Evolutionary conservation across 1,139 yeast species (phyloP).

Genomic region (Lizanozyma gosingica): DNA sequence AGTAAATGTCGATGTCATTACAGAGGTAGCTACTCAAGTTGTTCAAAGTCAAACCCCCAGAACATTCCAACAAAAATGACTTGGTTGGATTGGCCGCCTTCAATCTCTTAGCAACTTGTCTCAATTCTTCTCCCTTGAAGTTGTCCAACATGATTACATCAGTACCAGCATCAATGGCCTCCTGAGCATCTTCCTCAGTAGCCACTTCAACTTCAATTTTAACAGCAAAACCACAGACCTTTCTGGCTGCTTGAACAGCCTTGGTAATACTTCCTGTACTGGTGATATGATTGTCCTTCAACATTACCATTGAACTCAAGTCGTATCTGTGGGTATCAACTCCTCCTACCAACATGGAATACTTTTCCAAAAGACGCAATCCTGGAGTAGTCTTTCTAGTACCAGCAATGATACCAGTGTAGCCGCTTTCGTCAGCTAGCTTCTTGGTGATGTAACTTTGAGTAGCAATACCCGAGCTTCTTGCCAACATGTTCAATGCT

Average conservation of each 20-base stretch:
- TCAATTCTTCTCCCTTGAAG: constrained; percentile 61
- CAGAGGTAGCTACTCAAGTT: constrained; percentile 62
- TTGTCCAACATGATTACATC: constrained; percentile 95
- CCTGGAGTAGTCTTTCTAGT: constrained; percentile 98
- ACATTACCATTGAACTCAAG: constrained; percentile 90
- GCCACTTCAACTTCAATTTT: constrained; percentile 93
- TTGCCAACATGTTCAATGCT: constrained; percentile 70
- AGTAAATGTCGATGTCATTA: constrained; percentile 79
- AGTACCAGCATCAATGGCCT: constrained; percentile 92
- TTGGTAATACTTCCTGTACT: constrained; percentile 85
- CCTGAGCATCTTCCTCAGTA: constrained; percentile 74
- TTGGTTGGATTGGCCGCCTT: constrained; percentile 40
- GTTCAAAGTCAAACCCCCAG: constrained; percentile 76
- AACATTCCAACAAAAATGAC: constrained; percentile 71
- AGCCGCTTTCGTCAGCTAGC: constrained; percentile 65
- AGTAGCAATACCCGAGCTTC: constrained; percentile 89
- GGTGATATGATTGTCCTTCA: constrained; percentile 89
- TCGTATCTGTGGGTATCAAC: constrained; percentile 91
- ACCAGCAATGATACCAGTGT: constrained; percentile 85
- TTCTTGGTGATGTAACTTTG: constrained; percentile 50
- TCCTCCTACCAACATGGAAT: constrained; percentile 93
- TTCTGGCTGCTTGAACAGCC: constrained; percentile 71
- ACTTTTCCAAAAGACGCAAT: constrained; percentile 75
- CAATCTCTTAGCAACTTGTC: constrained; percentile 54
- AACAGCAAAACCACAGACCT: constrained; percentile 79